These are phyloP conservation scores for Anethum foeniculum DNA, from an alignment of 140 eudicot species.

Conservation along the genomic window DNA sequence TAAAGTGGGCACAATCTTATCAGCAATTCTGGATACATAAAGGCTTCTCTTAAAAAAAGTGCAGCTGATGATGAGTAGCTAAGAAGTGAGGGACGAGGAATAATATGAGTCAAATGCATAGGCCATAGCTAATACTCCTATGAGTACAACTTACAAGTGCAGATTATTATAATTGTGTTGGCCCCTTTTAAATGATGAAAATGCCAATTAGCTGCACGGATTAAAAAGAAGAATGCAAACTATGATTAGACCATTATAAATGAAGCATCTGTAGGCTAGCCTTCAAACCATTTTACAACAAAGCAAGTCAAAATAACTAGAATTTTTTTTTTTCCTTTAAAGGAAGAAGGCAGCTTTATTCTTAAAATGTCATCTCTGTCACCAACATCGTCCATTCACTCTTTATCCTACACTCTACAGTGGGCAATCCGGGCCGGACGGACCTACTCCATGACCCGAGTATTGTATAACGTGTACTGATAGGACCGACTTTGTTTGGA, in stretches of 20 bases:
- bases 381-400: not conserved
- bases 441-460: not conserved
- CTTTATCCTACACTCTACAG: not conserved
- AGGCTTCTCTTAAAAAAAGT: not conserved
- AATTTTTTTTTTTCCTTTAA: not conserved
- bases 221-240: not conserved
- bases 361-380: not conserved
- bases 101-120: not conserved
- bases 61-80: not conserved
- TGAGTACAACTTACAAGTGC: not conserved
- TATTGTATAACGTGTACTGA: not conserved
- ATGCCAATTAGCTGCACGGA: not conserved
- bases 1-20: not conserved
- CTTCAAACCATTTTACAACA: not conserved
- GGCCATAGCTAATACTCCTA: not conserved
- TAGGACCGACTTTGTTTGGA: not conserved
- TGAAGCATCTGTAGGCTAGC: not conserved
- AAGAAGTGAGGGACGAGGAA: not conserved
- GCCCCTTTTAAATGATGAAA: not conserved
- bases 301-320: not conserved
- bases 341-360: slow-evolving; percentile 4
- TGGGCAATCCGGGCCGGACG: not conserved
- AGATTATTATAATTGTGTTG: not conserved
- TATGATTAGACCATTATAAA: not conserved
- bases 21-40: not conserved